These are phyloP conservation scores for Wickerhamomyces bovis DNA, from an alignment of 805 yeast genomes.

Conservation along the genomic window DNA sequence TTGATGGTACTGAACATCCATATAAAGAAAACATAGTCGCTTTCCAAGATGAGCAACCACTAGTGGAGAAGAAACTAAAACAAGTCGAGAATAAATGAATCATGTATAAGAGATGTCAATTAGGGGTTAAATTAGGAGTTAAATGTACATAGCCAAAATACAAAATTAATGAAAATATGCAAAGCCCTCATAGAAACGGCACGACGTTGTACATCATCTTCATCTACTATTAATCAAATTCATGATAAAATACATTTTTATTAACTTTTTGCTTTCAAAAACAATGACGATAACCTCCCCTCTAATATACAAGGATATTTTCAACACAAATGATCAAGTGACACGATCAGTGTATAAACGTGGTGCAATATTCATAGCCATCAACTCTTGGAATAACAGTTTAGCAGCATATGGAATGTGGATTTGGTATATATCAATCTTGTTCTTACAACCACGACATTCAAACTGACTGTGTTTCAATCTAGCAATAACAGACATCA, in stretches of 20 bases:
- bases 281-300: constrained; percentile 13
- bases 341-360: constrained; percentile 93
- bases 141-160: background rate
- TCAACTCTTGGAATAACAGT: constrained; percentile 94
- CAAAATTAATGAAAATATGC: background rate
- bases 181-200: background rate
- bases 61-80: constrained; percentile 38
- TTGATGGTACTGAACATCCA: constrained; percentile 86
- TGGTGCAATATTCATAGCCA: constrained; percentile 99
- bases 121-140: background rate
- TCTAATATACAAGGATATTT: background rate
- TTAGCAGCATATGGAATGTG: constrained; percentile 99
- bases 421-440: constrained; percentile 95
- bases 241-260: constrained; percentile 1
- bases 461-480: constrained; percentile 96
- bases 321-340: background rate
- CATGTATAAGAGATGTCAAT: background rate
- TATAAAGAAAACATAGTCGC: constrained; percentile 79
- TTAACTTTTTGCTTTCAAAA: background rate
- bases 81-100: constrained; percentile 5
- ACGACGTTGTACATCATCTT: too few relatives aligned
- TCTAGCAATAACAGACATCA: constrained; percentile 97
- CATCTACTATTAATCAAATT: too few relatives aligned
- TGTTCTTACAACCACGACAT: constrained; percentile 97
- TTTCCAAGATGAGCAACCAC: constrained; percentile 69